Evolutionary conservation across 805 yeast species (phyloP), one percentile per base, ranked within the genome.

Genomic region (Spathaspora passalidarum): DNA sequence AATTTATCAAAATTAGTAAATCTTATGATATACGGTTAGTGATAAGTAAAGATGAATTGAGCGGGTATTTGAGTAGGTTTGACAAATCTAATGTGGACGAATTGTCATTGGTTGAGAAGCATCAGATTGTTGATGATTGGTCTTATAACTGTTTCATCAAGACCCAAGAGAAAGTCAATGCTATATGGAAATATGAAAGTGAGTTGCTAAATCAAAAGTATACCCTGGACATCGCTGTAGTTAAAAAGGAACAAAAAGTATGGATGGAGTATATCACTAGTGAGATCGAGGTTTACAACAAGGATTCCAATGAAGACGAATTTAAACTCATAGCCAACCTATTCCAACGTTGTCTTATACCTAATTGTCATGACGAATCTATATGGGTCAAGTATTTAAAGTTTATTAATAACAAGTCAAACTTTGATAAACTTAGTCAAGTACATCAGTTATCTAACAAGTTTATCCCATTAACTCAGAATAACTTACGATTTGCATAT

Each of bases 171-270:
- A 63, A 69, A 13, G 88, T 87, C 0, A 73, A 74, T 42, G 68
- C 66, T 11, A 75, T 84, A 36, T 88, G 96, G 96, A 69, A 72
- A 1, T 88, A 58, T 61, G 99, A 94, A 64, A 73, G 84, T 10
- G 68, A 72, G 19, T 68, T 92, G 5, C 69, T 74, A n/a, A 72
- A 80, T 43, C 76, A 75, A 29, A 78, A 73, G 23, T 90, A 86
- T 58, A 76, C 79, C 36, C 61, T 86, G 8, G 59, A 59, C 0
- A 22, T 43, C 13, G 34, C 41, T 2, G 73, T 73, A 1, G 56
- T 82, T 1, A 60, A 75, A 0, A 56, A 61, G 3, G 75, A 74
- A 11, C 80, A 78, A 16, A 50, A 73, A 2, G 56, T 58, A 1
- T 92, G 97, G 96, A 48, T 68, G 1, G 58, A 64, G 1, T 94